Conservation (phyloP, 2,329 filamentous ascomycete species). For the Neospermospora avenae region DNA sequence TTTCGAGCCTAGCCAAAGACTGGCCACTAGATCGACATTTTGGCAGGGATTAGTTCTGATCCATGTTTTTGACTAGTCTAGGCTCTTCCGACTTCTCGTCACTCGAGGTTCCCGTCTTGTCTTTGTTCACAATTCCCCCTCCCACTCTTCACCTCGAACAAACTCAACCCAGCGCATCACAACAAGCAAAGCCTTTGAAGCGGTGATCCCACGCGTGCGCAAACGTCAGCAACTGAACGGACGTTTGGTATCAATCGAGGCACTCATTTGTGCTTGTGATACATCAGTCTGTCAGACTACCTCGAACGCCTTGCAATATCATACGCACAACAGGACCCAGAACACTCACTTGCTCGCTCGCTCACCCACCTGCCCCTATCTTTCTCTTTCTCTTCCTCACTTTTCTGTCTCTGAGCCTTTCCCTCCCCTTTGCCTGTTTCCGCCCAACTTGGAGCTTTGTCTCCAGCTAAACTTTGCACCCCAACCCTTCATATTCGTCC, state of each 20-base stretch:
- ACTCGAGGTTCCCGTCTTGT: not conserved
- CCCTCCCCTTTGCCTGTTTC: not conserved
- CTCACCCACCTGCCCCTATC: not conserved
- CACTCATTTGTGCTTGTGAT: not conserved
- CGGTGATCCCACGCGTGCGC: not conserved
- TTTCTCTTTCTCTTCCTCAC: not conserved
- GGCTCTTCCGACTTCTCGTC: not conserved
- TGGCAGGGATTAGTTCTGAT: not conserved
- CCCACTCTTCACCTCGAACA: not conserved
- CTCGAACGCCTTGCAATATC: not conserved
- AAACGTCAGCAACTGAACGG: not conserved
- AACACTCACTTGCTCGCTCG: no score
- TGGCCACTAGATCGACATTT: not conserved
- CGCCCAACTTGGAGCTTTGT: not conserved
- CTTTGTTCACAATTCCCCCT: not conserved
- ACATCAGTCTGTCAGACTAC: not conserved
- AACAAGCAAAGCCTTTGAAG: not conserved
- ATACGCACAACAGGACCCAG: not conserved
- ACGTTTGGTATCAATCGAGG: not conserved
- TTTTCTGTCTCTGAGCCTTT: slow-evolving; percentile 5
- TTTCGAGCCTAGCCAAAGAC: not conserved
- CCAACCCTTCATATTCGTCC: slow-evolving; percentile 2
- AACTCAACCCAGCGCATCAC: not conserved
- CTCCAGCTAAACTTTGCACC: not conserved
- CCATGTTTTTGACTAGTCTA: no score